Base-by-base conservation (phyloP, 2,329 filamentous ascomycete genomes). In the Exserohilum rostratum region DNA sequence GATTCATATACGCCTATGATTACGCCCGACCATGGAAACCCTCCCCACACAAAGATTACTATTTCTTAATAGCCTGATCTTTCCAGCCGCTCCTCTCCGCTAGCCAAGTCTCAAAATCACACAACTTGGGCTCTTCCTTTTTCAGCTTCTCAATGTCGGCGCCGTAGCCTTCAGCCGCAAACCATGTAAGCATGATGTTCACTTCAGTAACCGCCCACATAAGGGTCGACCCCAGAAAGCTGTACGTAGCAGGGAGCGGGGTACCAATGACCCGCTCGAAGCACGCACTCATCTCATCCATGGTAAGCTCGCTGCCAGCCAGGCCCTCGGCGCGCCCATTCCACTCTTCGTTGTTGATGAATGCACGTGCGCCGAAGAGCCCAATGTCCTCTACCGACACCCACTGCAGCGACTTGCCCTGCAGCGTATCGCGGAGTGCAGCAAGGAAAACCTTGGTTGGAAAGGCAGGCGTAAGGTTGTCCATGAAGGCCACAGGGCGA, bases 401-500 rank as follows among this genome's bases (percentile, higher is more conserved):
- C 68, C 74, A 74, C 53, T 77, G 73, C 17, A 81, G 60, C 1
- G 75, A 67, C 55, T 79, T 80, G 0, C 71, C 77, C 42, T 76
- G 67, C 13, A 82, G 51, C 0, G 70, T 71, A 31, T 76, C 71
- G 31, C 76, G 69, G 66, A 79, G 78, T 12, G 77, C 73, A 0
- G 81, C 76, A 0, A 78, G 66, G 64, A 84, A 83, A 2, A 80
- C 73, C 52, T 80, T 80, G 3, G 80, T 80, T 7, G 76, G 58
- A 59, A 83, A 80, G 10, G 76, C 76, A 0, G 79, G 76, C 2
- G 65, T 70, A 4, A 84, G 62, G 71, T 87, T 86, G 46, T 89
- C 85, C 77, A 87, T 84, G 73, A 89, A 89, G 1, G 82, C 83
- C 0, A 83, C 81, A 0, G 86, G 86, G 3, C 86, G 80, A 2